These are phyloP conservation scores for Alternaria longipes DNA, from an alignment of 2,329 filamentous ascomycete genomes.

Conservation along the genomic window DNA sequence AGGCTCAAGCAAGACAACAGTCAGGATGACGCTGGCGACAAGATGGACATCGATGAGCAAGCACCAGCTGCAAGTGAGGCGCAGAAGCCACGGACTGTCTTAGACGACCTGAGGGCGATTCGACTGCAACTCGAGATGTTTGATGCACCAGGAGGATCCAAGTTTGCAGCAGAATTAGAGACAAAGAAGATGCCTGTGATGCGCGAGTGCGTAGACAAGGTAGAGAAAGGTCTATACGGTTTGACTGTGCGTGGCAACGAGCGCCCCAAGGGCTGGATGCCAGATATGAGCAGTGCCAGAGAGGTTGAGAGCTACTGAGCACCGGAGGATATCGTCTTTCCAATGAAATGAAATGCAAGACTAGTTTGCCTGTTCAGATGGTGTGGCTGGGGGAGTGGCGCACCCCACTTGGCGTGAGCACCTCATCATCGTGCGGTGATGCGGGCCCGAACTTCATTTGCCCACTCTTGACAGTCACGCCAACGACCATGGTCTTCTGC, in stretches of 20 bases:
- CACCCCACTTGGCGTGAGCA: constrained; percentile 29
- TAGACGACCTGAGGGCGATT: constrained; percentile 82
- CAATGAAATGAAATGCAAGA: not conserved
- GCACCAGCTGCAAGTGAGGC: constrained; percentile 27
- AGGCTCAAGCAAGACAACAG: constrained; percentile 26
- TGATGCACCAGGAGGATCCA: constrained; percentile 63
- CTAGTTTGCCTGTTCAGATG: not conserved
- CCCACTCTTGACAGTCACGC: constrained; percentile 25
- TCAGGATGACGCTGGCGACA: constrained; percentile 34
- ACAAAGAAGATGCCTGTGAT: constrained; percentile 84
- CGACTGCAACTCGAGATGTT: constrained; percentile 80
- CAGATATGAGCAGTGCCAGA: constrained; percentile 68
- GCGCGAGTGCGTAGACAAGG: constrained; percentile 89
- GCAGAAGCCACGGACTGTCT: constrained; percentile 66
- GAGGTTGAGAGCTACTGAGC: constrained; percentile 54
- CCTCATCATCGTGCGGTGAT: constrained; percentile 20
- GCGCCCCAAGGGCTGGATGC: constrained; percentile 89
- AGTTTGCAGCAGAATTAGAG: constrained; percentile 69
- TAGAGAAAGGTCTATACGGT: constrained; percentile 89
- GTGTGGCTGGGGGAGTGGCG: constrained; percentile 25
- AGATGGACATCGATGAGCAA: constrained; percentile 50
- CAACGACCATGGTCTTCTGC: constrained; percentile 27
- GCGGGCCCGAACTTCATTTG: constrained; percentile 25
- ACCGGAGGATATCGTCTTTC: not conserved
- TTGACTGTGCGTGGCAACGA: constrained; percentile 87